phyloP scores from a whole-genome alignment of 805 yeast genomes.

The Lipomyces sp. region DNA sequence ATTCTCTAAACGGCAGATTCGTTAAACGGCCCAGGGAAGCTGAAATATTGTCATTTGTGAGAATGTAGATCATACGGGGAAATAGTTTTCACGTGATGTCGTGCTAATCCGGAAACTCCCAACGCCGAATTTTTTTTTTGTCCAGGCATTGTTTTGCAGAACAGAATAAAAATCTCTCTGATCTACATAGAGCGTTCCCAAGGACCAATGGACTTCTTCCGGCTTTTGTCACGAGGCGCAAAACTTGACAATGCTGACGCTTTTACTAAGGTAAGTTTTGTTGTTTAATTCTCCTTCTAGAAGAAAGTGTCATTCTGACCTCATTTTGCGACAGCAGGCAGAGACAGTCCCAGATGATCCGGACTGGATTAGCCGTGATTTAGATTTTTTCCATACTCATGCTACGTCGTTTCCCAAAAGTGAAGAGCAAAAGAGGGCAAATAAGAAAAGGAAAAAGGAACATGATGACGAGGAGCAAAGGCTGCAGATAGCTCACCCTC shows the following conservation, averaged over 20 bases:
- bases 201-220: slow-evolving; percentile 95
- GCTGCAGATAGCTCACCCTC: slow-evolving; percentile 36
- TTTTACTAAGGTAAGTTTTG: slow-evolving; percentile 4
- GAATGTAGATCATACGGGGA: too few relatives aligned
- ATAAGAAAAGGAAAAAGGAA: not conserved
- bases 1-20: too few relatives aligned
- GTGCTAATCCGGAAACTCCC: too few relatives aligned
- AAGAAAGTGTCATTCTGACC: not conserved
- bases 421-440: slow-evolving; percentile 33
- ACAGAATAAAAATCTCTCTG: too few relatives aligned
- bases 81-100: too few relatives aligned
- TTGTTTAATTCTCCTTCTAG: not conserved
- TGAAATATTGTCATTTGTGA: too few relatives aligned
- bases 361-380: slow-evolving; percentile 53
- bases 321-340: not conserved
- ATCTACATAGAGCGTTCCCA: too few relatives aligned
- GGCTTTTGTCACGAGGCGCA: slow-evolving; percentile 83
- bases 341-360: slow-evolving; percentile 37
- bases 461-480: not conserved
- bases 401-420: slow-evolving; percentile 44
- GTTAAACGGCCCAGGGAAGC: too few relatives aligned
- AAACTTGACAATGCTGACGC: slow-evolving; percentile 50
- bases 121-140: too few relatives aligned
- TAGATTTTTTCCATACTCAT: slow-evolving; percentile 62
- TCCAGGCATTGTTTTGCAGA: too few relatives aligned